A percentile compares a stretch with the other conserved stretches of the same genome.
Evolutionary conservation across 2,329 filamentous ascomycete species (phyloP).

Genomic region (Elsinoe fawcettii): DNA sequence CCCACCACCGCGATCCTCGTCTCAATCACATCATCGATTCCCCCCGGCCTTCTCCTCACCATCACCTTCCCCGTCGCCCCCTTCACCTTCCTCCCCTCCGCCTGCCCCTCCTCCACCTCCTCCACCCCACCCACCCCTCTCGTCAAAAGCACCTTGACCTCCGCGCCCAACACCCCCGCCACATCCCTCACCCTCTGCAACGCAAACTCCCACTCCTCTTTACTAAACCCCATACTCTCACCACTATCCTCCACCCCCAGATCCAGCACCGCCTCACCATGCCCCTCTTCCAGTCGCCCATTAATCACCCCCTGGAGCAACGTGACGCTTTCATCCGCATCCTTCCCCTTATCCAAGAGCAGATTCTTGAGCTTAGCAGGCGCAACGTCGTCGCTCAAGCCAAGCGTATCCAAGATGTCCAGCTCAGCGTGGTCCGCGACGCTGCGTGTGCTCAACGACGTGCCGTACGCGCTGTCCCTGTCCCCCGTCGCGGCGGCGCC

Average conservation of each 20-base stretch:
- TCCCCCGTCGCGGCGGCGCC: constrained; percentile 42
- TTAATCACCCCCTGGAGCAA: constrained; percentile 60
- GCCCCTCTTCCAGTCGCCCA: constrained; percentile 67
- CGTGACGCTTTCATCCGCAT: constrained; percentile 51
- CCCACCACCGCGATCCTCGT: constrained; percentile 94
- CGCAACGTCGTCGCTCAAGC: constrained; percentile 61
- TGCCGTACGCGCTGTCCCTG: constrained; percentile 24
- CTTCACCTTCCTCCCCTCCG: constrained; percentile 56
- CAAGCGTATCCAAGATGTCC: constrained; percentile 75
- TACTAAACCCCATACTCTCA: constrained; percentile 69
- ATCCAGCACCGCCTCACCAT: constrained; percentile 86
- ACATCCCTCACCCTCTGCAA: constrained; percentile 58
- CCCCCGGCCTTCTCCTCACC: constrained; percentile 64
- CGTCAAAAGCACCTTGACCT: constrained; percentile 79
- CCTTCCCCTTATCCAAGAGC: constrained; percentile 52
- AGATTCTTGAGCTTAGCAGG: constrained; percentile 66
- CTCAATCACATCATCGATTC: constrained; percentile 83
- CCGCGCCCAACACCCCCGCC: constrained; percentile 58
- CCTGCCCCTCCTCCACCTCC: constrained; percentile 53
- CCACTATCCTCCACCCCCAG: constrained; percentile 85
- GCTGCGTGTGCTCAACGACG: constrained; percentile 25
- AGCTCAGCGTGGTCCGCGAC: constrained; percentile 76
- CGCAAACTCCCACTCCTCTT: constrained; percentile 67
- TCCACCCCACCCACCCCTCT: constrained; percentile 74
- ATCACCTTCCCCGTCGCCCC: constrained; percentile 80